Evolutionary conservation across 106 monocot species (phyloP), one percentile per base, ranked within the genome.

Genomic region (Acorus calamus): DNA sequence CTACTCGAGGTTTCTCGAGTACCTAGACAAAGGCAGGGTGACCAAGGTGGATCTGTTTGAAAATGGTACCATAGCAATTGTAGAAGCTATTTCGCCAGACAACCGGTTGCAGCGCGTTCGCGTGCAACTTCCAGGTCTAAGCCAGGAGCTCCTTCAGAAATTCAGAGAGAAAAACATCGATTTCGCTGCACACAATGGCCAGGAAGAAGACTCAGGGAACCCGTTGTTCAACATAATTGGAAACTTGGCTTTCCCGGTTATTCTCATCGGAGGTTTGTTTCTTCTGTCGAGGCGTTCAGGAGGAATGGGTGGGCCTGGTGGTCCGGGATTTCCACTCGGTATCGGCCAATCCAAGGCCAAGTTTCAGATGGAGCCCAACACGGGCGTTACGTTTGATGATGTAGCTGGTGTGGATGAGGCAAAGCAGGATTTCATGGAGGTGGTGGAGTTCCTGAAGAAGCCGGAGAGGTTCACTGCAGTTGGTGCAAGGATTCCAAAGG

Each of bases 401-500:
- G 96, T 98, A 57, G 96, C 96, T 44, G 96, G 91, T 9, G 91
- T 98, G 5, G 91, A 98, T 64, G 96, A 98, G 71, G 96, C 96
- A 50, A 98, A 98, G 74, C 96, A 98, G 59, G 96, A 98, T 56
- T 98, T 98, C 77, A 98, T 98, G 96, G 96, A 98, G 71, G 96
- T 98, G 6, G 96, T 98, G 6, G 96, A 98, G 77, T 98, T 98
- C 54, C 69, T 98, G 77, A 98, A 98, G 78, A 98, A 88, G 77
- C 96, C 96, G 12, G 96, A 98, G 62, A 90, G 96, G 59, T 98
- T 98, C 64, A 98, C 96, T 73, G 96, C 91, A 55, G 73, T 98
- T 44, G 96, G 96, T 69, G 96, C 96, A 46, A 80, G 91, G 14
- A 98, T 98, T 74, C 96, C 96, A 54, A 98, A 91, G 60, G 91